These are phyloP conservation scores for Penicillium sclerotiorum DNA, from an alignment of 2,329 filamentous ascomycete species.

Conservation along the genomic window DNA sequence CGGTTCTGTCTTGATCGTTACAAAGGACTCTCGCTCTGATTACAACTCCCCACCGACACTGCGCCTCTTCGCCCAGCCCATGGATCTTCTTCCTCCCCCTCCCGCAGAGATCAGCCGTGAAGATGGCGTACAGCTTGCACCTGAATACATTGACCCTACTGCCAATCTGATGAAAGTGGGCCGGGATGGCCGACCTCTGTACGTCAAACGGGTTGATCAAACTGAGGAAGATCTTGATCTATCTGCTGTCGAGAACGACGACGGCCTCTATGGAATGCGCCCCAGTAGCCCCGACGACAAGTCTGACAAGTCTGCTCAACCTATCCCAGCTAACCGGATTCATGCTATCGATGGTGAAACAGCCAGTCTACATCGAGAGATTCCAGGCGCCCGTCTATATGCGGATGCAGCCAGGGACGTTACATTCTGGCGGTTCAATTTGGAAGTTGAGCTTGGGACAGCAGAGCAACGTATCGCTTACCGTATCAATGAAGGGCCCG, in stretches of 20 bases:
- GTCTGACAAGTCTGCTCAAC: conserved; percentile 40
- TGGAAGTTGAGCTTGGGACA: conserved; percentile 82
- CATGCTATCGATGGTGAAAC: conserved; percentile 71
- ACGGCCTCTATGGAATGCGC: conserved; percentile 76
- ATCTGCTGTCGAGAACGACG: conserved; percentile 76
- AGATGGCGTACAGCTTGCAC: conserved; percentile 61
- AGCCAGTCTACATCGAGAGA: conserved; percentile 77
- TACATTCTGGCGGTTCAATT: conserved; percentile 96
- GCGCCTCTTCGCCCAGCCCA: conserved; percentile 82
- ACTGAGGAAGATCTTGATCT: conserved; percentile 77
- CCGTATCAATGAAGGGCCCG: conserved; percentile 88
- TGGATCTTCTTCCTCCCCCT: conserved; percentile 78
- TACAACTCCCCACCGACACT: conserved; percentile 78
- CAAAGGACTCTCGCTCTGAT: conserved; percentile 77
- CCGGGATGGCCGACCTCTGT: conserved; percentile 80
- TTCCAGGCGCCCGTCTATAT: conserved; percentile 80
- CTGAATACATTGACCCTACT: conserved; percentile 84
- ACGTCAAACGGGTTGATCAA: conserved; percentile 86
- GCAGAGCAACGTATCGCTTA: conserved; percentile 88
- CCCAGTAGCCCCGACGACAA: conserved; percentile 48
- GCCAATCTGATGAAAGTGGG: conserved; percentile 85
- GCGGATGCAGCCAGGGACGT: conserved; percentile 79
- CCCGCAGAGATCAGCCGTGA: conserved; percentile 68
- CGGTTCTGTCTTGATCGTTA: conserved; percentile 94
- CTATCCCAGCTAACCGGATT: conserved; percentile 52